Evolutionary conservation across 169 alveolate genomes (phyloP).

Genomic region (Ichthyophthirius multifiliis): DNA sequence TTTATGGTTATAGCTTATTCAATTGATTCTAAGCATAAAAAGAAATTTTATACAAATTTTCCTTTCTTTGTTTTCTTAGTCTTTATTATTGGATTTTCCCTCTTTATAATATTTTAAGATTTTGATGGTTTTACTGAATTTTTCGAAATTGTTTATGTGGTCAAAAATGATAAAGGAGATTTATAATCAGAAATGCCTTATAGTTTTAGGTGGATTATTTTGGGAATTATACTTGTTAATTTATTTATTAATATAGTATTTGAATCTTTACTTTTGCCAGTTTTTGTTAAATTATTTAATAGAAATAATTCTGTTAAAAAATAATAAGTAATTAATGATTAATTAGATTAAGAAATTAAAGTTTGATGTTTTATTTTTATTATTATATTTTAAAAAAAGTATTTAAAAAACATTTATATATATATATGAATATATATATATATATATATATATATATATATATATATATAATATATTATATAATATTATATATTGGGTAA

Average conservation of each 20-base stretch:
- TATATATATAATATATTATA: no score
- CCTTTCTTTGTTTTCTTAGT: conserved; percentile 27
- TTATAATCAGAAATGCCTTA: neutral
- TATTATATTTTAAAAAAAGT: no score
- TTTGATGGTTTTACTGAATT: conserved; percentile 11
- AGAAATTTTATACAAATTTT: conserved; percentile 65
- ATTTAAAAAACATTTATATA: no score
- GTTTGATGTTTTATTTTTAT: no score
- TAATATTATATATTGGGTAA: no score
- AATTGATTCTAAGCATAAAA: conserved; percentile 73
- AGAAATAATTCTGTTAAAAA: no score
- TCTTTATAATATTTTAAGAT: conserved; percentile 30
- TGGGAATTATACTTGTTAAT: conserved; percentile 37
- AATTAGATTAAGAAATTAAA: no score
- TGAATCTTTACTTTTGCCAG: no score
- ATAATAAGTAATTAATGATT: no score
- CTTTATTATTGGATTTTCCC: conserved; percentile 26
- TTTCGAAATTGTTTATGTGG: neutral
- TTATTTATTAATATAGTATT: neutral
- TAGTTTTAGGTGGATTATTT: conserved; percentile 20
- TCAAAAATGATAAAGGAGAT: neutral
- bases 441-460: no score
- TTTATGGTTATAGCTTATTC: conserved; percentile 64
- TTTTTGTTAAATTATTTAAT: no score
- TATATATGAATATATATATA: no score